Evolutionary conservation across 2,329 filamentous ascomycete species (phyloP).

Genomic region (Pleurostoma richardsiae): DNA sequence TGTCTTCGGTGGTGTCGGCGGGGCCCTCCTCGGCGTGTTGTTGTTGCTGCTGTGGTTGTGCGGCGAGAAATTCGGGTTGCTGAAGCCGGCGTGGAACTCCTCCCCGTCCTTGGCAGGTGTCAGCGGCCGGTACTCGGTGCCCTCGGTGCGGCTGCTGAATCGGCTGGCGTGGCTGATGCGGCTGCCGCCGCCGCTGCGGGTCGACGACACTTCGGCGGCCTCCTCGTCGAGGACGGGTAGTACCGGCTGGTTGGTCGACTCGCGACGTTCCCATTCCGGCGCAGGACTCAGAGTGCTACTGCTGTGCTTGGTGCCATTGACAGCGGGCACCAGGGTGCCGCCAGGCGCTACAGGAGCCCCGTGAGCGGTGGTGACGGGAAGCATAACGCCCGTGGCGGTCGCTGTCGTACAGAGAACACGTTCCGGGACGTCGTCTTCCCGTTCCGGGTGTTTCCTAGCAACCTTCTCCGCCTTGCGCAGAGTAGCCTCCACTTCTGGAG

Average conservation of each 20-base stretch:
- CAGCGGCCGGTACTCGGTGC: conserved; percentile 26
- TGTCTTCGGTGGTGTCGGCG: conserved; percentile 43
- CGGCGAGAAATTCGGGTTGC: conserved; percentile 22
- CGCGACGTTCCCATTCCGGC: conserved; percentile 38
- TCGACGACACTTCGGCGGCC: conserved; percentile 70
- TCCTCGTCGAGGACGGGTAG: conserved; percentile 92
- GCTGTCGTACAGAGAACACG: conserved; percentile 44
- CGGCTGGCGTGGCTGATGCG: conserved; percentile 21
- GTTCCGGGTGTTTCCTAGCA: conserved; percentile 22
- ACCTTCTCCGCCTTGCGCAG: conserved; percentile 32
- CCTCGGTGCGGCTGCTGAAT: conserved; percentile 26
- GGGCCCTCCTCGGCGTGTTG: conserved; percentile 14
- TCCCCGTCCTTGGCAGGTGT: conserved; percentile 36
- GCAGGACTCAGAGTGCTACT: conserved; percentile 14
- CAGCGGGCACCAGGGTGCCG: conserved; percentile 2
- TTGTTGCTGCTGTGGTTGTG: conserved; percentile 22
- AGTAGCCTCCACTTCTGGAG: conserved; percentile 32
- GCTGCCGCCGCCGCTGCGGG: conserved; percentile 54
- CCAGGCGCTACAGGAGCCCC: conserved; percentile 4
- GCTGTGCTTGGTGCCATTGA: conserved; percentile 13
- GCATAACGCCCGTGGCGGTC: conserved; percentile 10
- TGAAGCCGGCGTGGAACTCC: conserved; percentile 22
- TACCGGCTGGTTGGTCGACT: conserved; percentile 46
- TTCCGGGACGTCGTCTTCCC: conserved; percentile 52
- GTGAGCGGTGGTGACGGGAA: conserved; percentile 10